Evolutionary conservation across 768 basidiomycete genomes (phyloP).

Genomic region (Tulasnella sp.): DNA sequence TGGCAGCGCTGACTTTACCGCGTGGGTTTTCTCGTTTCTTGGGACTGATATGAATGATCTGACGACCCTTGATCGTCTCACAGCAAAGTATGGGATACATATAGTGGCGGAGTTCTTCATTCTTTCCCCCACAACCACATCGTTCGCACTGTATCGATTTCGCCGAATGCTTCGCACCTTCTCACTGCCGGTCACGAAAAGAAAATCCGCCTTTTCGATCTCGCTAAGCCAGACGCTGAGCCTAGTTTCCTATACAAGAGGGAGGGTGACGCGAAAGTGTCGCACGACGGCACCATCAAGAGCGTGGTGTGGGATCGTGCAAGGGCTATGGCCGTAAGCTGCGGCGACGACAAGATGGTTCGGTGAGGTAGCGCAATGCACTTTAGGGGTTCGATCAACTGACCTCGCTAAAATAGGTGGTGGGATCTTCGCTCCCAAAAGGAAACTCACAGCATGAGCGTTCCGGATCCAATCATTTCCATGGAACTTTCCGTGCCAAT

Average conservation of each 20-base stretch:
- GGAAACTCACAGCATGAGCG: slow-evolving; percentile 63
- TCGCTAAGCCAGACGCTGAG: slow-evolving; percentile 79
- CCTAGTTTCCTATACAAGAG: slow-evolving; percentile 68
- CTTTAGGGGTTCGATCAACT: not conserved
- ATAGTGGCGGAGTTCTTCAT: slow-evolving; percentile 77
- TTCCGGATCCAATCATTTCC: slow-evolving; percentile 79
- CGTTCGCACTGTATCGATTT: slow-evolving; percentile 89
- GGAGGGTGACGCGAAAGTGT: slow-evolving; percentile 41
- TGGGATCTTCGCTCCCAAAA: slow-evolving; percentile 87
- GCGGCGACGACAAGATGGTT: slow-evolving; percentile 86
- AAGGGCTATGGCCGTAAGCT: slow-evolving; percentile 72
- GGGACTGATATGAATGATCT: slow-evolving; percentile 23
- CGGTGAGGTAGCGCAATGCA: slow-evolving; percentile 51
- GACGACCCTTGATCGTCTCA: not conserved
- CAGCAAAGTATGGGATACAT: slow-evolving; percentile 97
- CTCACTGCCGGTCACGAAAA: slow-evolving; percentile 96
- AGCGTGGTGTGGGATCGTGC: slow-evolving; percentile 93
- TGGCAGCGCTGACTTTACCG: slow-evolving; percentile 95
- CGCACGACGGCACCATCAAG: slow-evolving; percentile 87
- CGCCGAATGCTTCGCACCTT: slow-evolving; percentile 62
- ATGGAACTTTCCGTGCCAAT: slow-evolving; percentile 88
- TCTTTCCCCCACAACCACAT: slow-evolving; percentile 99
- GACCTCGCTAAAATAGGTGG: slow-evolving; percentile 56
- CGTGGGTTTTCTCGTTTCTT: slow-evolving; percentile 51
- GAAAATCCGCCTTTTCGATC: slow-evolving; percentile 92